Evolutionary conservation across 768 basidiomycete species (phyloP).

Genomic region (Rhizopogon rudus): DNA sequence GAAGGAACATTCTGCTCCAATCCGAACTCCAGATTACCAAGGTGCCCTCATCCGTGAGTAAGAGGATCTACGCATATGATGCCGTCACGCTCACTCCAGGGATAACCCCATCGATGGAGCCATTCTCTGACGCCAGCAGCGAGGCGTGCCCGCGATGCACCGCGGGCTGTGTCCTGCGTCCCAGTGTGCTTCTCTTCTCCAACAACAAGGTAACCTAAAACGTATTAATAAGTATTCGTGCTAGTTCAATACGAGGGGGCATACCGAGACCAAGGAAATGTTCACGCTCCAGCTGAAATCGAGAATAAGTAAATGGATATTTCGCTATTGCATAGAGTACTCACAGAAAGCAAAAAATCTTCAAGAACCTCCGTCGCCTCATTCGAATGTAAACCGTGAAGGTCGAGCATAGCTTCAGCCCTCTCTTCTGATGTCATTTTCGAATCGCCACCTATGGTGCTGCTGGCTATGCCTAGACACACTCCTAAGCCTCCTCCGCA

Average conservation of each 20-base stretch:
- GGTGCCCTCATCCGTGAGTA: conserved; percentile 51
- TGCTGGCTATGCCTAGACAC: conserved; percentile 77
- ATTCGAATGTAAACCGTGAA: conserved; percentile 91
- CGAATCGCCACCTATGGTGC: conserved; percentile 39
- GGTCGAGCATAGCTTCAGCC: conserved; percentile 80
- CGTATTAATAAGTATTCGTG: conserved; percentile 6
- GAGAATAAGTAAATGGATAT: conserved; percentile 9
- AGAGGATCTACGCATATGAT: conserved; percentile 84
- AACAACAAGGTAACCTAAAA: conserved; percentile 77
- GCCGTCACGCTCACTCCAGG: conserved; percentile 91
- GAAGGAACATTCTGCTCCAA: conserved; percentile 3
- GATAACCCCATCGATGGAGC: conserved; percentile 92
- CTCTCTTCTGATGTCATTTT: conserved; percentile 80
- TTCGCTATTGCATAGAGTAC: conserved; percentile 27
- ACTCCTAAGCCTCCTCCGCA: conserved; percentile 85
- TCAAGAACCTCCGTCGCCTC: conserved; percentile 92
- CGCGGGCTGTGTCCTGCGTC: conserved; percentile 77
- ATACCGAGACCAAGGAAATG: conserved; percentile 82
- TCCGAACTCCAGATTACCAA: neutral
- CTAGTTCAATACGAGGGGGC: conserved; percentile 15
- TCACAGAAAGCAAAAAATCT: conserved; percentile 80
- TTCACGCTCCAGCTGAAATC: conserved; percentile 72
- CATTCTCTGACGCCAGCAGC: conserved; percentile 86
- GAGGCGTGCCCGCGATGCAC: conserved; percentile 77
- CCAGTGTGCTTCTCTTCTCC: conserved; percentile 97